A percentile compares a stretch with the other conserved stretches of the same genome.
These are phyloP conservation scores for Globisporangium lucens DNA, from an alignment of 352 stramenopile species.

Conservation along the genomic window DNA sequence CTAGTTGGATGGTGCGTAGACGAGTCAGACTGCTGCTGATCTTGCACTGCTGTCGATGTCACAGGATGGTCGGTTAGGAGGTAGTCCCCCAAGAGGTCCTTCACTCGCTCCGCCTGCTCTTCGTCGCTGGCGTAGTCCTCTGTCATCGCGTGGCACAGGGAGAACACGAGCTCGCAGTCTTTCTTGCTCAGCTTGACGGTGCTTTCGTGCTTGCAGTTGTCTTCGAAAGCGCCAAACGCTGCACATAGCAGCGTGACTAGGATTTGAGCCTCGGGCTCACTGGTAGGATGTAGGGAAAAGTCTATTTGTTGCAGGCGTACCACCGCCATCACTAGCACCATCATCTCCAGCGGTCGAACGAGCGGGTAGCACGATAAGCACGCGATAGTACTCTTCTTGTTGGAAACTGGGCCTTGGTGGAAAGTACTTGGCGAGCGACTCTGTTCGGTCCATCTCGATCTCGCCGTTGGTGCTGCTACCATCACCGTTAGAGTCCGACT, in stretches of 20 bases:
- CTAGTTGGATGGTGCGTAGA: not conserved
- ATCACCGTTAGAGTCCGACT: not conserved
- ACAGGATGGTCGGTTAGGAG: not conserved
- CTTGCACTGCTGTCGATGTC: not conserved
- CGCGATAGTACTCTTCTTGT: conserved; percentile 1
- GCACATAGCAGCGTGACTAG: conserved; percentile 1
- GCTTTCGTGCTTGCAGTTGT: conserved; percentile 1
- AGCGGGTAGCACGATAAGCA: not conserved
- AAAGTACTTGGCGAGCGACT: not conserved
- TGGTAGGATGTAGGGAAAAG: not conserved
- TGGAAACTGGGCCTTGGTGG: conserved; percentile 2
- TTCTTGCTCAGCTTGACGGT: not conserved
- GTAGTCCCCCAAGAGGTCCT: conserved; percentile 3
- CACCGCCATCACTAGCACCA: not conserved
- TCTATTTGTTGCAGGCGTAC: not conserved
- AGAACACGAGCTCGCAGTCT: conserved; percentile 6
- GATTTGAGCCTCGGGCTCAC: not conserved
- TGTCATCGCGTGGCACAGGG: not conserved
- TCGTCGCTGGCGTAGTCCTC: not conserved
- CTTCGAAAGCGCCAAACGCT: not conserved
- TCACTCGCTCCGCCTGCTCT: not conserved
- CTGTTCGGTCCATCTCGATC: not conserved
- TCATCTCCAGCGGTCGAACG: not conserved
- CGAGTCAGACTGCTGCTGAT: not conserved
- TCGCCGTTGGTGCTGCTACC: not conserved